Percentiles rank a stretch among this genome's conserved stretches.
Evolutionary conservation across 805 yeast genomes (phyloP).

Genomic region (Kuraishia cidri): DNA sequence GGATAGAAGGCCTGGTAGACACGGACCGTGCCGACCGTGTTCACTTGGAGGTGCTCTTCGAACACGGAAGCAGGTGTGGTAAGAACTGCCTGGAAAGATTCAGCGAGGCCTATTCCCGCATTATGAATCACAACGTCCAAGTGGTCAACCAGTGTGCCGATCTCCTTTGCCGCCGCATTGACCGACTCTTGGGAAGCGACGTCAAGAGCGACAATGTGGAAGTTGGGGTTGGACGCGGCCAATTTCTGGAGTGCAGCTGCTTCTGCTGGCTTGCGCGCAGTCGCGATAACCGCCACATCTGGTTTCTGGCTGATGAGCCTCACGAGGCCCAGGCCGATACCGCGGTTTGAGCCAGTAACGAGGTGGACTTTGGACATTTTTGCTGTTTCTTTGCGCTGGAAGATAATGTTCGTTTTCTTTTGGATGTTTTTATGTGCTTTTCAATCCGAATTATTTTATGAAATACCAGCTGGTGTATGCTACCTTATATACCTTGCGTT

Average conservation of each 20-base stretch:
- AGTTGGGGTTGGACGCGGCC: neutral
- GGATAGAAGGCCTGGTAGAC: constrained; percentile 11
- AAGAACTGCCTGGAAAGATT: neutral
- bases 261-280: constrained; percentile 1
- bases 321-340: constrained; percentile 2
- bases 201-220: neutral
- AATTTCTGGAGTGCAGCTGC: constrained; percentile 1
- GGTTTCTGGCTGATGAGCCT: neutral
- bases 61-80: neutral
- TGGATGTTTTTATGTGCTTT: too few species aligned
- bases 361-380: constrained; percentile 3
- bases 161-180: neutral
- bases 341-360: constrained; percentile 3
- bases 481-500: too few species aligned
- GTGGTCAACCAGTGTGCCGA: neutral
- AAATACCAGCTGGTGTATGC: too few species aligned
- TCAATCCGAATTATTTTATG: too few species aligned
- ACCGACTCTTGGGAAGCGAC: neutral
- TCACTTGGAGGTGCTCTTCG: constrained; percentile 9
- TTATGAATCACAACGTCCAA: constrained; percentile 1
- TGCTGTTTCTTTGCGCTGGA: too few species aligned
- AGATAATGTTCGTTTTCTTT: too few species aligned
- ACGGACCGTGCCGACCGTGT: constrained; percentile 15
- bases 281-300: neutral
- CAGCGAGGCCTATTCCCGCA: constrained; percentile 1